Percentiles rank a stretch among this genome's conserved stretches.
Evolutionary conservation across 495 filamentous ascomycete genomes (phyloP).

Genomic region (Penicillium coprophilum): DNA sequence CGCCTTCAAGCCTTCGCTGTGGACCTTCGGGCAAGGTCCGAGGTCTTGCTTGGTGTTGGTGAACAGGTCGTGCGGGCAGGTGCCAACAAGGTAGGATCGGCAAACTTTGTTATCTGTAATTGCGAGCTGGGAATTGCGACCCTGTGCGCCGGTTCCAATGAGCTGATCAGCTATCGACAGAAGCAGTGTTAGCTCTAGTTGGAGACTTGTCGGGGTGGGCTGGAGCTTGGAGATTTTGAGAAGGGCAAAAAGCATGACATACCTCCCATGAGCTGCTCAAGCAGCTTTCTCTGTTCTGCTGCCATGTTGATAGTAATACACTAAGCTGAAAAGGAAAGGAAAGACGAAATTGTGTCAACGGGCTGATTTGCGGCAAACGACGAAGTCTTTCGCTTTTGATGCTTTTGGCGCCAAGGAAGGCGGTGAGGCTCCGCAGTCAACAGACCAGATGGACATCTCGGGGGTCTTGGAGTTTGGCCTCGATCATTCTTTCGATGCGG

Average conservation of each 20-base stretch:
- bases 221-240: slow-evolving; percentile 11
- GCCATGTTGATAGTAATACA: slow-evolving; percentile 61
- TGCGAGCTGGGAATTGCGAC: slow-evolving; percentile 73
- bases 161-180: slow-evolving; percentile 65
- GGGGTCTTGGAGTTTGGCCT: neutral
- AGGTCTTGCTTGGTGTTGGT: slow-evolving; percentile 99
- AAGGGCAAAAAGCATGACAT: slow-evolving; percentile 15
- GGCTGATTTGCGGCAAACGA: slow-evolving; percentile 13
- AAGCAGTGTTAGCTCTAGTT: slow-evolving; percentile 35
- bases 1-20: slow-evolving; percentile 81
- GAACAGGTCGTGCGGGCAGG: slow-evolving; percentile 98
- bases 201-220: slow-evolving; percentile 4
- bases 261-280: slow-evolving; percentile 76
- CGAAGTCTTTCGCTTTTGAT: slow-evolving; percentile 26
- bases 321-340: slow-evolving; percentile 9
- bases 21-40: slow-evolving; percentile 85
- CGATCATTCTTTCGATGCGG: slow-evolving; percentile 2
- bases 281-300: slow-evolving; percentile 92
- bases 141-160: slow-evolving; percentile 69
- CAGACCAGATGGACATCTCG: slow-evolving; percentile 21
- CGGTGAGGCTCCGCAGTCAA: slow-evolving; percentile 29
- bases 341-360: slow-evolving; percentile 11
- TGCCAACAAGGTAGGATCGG: slow-evolving; percentile 89
- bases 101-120: slow-evolving; percentile 94
- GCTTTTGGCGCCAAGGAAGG: slow-evolving; percentile 27